Conservation (phyloP, 129 eudicot genomes). For the Solidago caesia region DNA sequence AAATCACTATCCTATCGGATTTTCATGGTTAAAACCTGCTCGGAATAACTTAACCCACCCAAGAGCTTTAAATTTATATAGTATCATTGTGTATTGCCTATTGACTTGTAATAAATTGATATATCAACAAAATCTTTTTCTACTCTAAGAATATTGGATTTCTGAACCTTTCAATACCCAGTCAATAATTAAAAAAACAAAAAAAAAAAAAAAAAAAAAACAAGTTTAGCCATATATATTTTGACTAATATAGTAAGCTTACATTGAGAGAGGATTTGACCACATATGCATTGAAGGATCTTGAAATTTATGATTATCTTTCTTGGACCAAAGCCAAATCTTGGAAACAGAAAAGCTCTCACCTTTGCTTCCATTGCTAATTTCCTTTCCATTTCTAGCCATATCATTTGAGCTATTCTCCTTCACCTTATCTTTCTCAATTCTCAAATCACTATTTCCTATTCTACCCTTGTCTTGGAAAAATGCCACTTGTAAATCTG, state of each 20-base stretch:
- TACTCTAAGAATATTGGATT: conserved; percentile 8
- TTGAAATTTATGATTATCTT: conserved; percentile 1
- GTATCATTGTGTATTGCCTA: conserved; percentile 18
- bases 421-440: not conserved
- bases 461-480: not conserved
- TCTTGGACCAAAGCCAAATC: conserved; percentile 21
- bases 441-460: conserved; percentile 6
- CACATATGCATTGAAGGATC: not conserved
- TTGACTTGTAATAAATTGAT: not conserved
- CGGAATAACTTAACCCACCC: not conserved
- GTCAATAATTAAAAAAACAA: not conserved
- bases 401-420: not conserved
- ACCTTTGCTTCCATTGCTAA: conserved; percentile 12
- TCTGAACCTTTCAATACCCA: not conserved
- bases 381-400: conserved; percentile 4
- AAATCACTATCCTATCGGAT: not conserved
- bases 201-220: not conserved
- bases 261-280: conserved; percentile 10
- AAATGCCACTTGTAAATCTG: conserved; percentile 15
- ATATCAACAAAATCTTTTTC: not conserved
- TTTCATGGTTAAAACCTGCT: not conserved
- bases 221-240: not conserved
- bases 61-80: not conserved
- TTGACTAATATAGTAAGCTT: conserved; percentile 4
- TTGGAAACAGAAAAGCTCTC: conserved; percentile 18